Evolutionary conservation across 192 early-diverging fungal genomes (phyloP), one percentile per base, ranked within the genome.

Genomic region (Entomortierella lignicola): DNA sequence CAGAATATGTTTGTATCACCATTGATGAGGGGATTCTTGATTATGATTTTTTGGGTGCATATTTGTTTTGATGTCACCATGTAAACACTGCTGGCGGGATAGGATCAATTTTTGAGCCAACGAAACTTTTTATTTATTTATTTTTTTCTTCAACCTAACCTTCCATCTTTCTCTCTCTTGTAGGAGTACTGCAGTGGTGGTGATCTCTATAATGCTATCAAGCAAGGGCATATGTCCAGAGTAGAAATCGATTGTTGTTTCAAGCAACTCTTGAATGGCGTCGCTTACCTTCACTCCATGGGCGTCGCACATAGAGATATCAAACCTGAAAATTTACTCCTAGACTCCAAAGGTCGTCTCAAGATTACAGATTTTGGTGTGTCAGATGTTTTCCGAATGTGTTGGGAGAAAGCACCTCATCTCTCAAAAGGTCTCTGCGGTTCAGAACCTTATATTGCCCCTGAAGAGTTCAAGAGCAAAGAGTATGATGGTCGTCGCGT

Each of bases 291-390:
- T 42, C 98, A 99, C 80, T 87, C 87, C 12, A 89, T 96, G 83
- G 98, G 98, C 63, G 97, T 99, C 23, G 95, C 95, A 43, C 98
- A 99, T 82, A 32, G 91, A 55, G 91, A 94, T 58, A 89, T 92
- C 75, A 92, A 91, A 80, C 88, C 91, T 27, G 90, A 99, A 85
- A 99, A 99, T 82, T 62, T 98, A 42, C 83, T 99, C 10, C 73
- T 99, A 72, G 93, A 95, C 64, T 84, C 82, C 10, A 81, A 88
- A 47, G 91, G 92, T 57, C 89, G 87, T 18, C 69, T 99, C 68
- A 99, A 99, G 82, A 95, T 99, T 68, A 95, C 97, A 8, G 97
- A 99, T 85, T 99, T 98, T 89, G 97, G 97, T 61, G 96, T 98
- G 13, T 93, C 94, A 1, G 94, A 96, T 77, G 97, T 98, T 17